Base-by-base conservation (phyloP, 441 rosid genomes). In the Pelargonium cotyledonis region DNA sequence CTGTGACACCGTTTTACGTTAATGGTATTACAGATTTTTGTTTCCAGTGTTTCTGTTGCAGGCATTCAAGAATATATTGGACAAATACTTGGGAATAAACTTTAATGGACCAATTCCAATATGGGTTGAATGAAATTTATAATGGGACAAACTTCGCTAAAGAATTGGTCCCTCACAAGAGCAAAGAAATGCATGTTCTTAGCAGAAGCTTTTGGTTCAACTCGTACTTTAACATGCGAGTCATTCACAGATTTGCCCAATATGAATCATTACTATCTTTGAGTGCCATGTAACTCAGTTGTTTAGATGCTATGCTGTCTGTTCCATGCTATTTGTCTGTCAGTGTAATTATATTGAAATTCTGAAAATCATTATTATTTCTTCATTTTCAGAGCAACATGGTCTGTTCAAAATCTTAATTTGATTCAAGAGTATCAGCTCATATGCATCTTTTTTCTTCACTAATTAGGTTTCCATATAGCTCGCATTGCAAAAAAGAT, bases 1-100 rank as follows among this genome's bases (percentile, higher is more conserved):
- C 19, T 47, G 60, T 51, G 74, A 23, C 73, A 71, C 41, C 66
- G 21, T 65, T 65, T 63, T 64, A 38, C 8, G 8, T 38, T 8
- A 38, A 38, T 38, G 41, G 8, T 38, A 38, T 38, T 0, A 6
- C 41, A 38, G 8, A 38, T 38, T 38, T 38, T 51, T 51, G 57
- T n/a, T 51, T n/a, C 58, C 58, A 51, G 16, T 51, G 16, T n/a
- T 51, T 14, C 18, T 14, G 19, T 51, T 51, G 58, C 58, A n/a
- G 58, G 58, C 8, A 16, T 51, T 51, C 8, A 15, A 51, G 58
- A 51, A 51, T 15, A n/a, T 51, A 51, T 51, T 15, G 58, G 58
- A 51, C 58, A 51, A 51, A 51, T 51, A 14, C 6, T 51, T 51
- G 21, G 58, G 58, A 51, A 51, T 51, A 51, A 51, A 51, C 21